A percentile compares a stretch with the other conserved stretches of the same genome.
Evolutionary conservation across 192 early-diverging fungal species (phyloP).

Genomic region (Backusella circina): DNA sequence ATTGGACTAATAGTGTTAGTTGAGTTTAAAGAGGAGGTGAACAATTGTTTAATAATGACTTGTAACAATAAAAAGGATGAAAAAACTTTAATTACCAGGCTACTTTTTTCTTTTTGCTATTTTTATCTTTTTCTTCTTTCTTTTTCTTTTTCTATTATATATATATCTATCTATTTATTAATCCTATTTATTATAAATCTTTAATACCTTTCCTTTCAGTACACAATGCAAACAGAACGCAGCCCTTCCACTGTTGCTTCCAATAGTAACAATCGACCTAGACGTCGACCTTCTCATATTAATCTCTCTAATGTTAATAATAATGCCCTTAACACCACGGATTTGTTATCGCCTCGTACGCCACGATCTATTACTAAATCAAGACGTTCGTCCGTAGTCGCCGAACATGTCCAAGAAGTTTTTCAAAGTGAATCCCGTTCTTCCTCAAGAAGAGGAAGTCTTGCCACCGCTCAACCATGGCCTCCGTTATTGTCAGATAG

Average conservation of each 20-base stretch:
- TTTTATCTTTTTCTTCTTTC: neutral
- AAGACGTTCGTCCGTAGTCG: constrained; percentile 21
- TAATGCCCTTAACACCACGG: constrained; percentile 4
- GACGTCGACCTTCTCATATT: constrained; percentile 34
- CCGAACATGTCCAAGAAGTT: constrained; percentile 17
- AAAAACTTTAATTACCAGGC: neutral
- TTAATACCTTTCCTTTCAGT: neutral
- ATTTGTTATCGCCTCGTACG: constrained; percentile 30
- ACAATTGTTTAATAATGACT: neutral
- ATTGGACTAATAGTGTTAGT: neutral
- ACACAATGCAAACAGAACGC: constrained; percentile 15
- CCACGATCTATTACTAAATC: constrained; percentile 33
- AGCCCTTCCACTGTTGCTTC: neutral
- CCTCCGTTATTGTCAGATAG: constrained; percentile 22
- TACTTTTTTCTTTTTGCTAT: neutral
- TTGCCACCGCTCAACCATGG: neutral
- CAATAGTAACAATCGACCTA: constrained; percentile 4
- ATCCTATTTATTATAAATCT: neutral
- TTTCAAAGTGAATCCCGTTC: neutral
- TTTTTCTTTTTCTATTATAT: neutral
- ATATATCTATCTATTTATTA: neutral
- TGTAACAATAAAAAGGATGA: neutral
- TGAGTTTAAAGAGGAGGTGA: neutral
- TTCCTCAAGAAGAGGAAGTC: constrained; percentile 2
- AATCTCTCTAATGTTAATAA: constrained; percentile 10